phyloP scores from a whole-genome alignment of 345 rosid genomes.

The Noccaea caerulescens region DNA sequence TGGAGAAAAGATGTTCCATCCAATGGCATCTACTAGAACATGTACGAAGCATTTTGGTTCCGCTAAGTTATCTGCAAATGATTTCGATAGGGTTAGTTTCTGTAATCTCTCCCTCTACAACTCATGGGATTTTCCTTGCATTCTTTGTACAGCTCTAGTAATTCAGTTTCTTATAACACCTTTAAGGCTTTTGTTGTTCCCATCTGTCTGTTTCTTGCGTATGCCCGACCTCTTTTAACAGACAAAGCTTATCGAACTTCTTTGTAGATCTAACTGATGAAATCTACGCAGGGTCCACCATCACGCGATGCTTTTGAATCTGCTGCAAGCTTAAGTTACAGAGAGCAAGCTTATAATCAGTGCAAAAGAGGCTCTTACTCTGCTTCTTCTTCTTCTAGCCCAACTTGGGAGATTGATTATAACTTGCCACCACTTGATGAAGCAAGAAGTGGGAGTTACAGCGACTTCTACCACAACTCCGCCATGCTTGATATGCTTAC shows the following conservation, averaged over 20 bases:
- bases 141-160: conserved; percentile 1
- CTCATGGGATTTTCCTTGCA: not conserved
- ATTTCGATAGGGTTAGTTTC: conserved; percentile 55
- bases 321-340: conserved; percentile 47
- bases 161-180: conserved; percentile 6
- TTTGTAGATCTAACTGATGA: conserved; percentile 31
- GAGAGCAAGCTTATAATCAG: conserved; percentile 46
- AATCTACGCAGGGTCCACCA: conserved; percentile 54
- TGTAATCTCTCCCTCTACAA: conserved; percentile 30
- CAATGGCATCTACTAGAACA: conserved; percentile 44
- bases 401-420: conserved; percentile 48
- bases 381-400: conserved; percentile 44
- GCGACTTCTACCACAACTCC: conserved; percentile 48
- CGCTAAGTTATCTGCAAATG: conserved; percentile 44
- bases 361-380: conserved; percentile 46
- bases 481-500: conserved; percentile 53
- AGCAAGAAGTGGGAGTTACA: conserved; percentile 52
- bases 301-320: conserved; percentile 54
- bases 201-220: conserved; percentile 7
- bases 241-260: not conserved
- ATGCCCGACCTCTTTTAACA: not conserved
- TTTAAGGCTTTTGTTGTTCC: conserved; percentile 4
- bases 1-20: conserved; percentile 46
- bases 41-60: conserved; percentile 33
- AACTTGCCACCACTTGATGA: conserved; percentile 57